Base-by-base conservation (phyloP, 306 rosid species). In the Rosa multiflora region DNA sequence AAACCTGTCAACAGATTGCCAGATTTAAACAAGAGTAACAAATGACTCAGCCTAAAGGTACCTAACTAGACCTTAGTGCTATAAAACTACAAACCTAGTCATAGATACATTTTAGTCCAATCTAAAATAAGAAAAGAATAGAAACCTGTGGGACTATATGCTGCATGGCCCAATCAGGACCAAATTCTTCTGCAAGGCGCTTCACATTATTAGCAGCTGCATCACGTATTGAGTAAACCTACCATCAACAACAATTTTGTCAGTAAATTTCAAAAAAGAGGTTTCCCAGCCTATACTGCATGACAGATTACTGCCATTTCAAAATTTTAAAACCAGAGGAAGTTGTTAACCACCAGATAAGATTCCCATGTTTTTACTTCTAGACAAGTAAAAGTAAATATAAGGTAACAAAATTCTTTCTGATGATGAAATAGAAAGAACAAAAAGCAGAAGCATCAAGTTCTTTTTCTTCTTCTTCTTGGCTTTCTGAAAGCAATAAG, bases 131-230 rank as follows among this genome's bases (percentile, higher is more conserved):
- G 69, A 53, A 53, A 73, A 67, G 75, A 20, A 67, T 80, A 74
- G 40, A 73, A 79, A 95, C 99, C 99, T 95, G 97, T 21, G 97
- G 97, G 70, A 95, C 80, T 80, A 95, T 95, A 77, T 95, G 98
- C 88, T 95, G 96, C 98, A 95, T 93, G 67, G 99, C 97, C 99
- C 99, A 95, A 32, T 91, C 99, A 26, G 98, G 98, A 44, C 99
- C 96, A 82, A 95, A 95, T 80, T 95, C 99, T 83, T 95, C 99
- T 11, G 99, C 98, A 70, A 95, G 99, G 51, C 98, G 99, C 87
- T 95, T 95, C 87, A 95, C 84, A 82, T 95, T 95, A 85, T 93
- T 95, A 64, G 99, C 97, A 87, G 98, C 99, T 55, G 98, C 99
- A 84, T 95, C 99, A 66, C 99, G 99, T 81, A 95, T 95, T 51